phyloP scores from a whole-genome alignment of 163 green algal genomes.

The Scenedesmus sp. region DNA sequence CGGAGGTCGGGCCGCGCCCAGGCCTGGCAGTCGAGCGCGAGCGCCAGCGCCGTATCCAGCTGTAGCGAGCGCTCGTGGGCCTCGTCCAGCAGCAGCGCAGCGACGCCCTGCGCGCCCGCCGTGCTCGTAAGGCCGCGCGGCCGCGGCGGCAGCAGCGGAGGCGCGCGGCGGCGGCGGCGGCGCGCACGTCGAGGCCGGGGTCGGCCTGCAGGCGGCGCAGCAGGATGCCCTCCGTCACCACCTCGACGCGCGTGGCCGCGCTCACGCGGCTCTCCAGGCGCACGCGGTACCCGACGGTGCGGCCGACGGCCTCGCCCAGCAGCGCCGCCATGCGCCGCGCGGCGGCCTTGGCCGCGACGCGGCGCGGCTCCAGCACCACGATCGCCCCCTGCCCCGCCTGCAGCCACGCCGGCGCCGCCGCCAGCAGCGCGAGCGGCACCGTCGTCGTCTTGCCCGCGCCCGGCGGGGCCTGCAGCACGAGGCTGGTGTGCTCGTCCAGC shows the following conservation, averaged over 20 bases:
- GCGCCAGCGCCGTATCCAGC: slow-evolving; percentile 61
- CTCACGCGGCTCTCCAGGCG: slow-evolving; percentile 47
- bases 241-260: slow-evolving; percentile 56
- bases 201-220: slow-evolving; percentile 64
- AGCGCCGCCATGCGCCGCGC: slow-evolving; percentile 63
- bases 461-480: slow-evolving; percentile 64
- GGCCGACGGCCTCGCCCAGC: slow-evolving; percentile 60
- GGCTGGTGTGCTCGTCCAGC: slow-evolving; percentile 50
- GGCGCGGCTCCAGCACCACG: slow-evolving; percentile 69
- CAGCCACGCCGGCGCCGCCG: slow-evolving; percentile 53
- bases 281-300: slow-evolving; percentile 62
- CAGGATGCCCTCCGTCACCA: slow-evolving; percentile 72
- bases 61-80: slow-evolving; percentile 73
- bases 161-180: no score
- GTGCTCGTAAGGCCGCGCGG: no score
- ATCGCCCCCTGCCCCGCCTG: slow-evolving; percentile 16
- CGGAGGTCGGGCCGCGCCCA: slow-evolving; percentile 57
- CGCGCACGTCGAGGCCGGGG: slow-evolving; percentile 49
- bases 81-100: slow-evolving; percentile 67
- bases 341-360: slow-evolving; percentile 71
- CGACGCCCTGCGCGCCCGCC: slow-evolving; percentile 13
- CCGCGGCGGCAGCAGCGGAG: no score
- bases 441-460: slow-evolving; percentile 79
- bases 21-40: slow-evolving; percentile 56
- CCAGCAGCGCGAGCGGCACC: slow-evolving; percentile 67